Conservation (phyloP, 495 filamentous ascomycete genomes). For the Talaromyces liani region DNA sequence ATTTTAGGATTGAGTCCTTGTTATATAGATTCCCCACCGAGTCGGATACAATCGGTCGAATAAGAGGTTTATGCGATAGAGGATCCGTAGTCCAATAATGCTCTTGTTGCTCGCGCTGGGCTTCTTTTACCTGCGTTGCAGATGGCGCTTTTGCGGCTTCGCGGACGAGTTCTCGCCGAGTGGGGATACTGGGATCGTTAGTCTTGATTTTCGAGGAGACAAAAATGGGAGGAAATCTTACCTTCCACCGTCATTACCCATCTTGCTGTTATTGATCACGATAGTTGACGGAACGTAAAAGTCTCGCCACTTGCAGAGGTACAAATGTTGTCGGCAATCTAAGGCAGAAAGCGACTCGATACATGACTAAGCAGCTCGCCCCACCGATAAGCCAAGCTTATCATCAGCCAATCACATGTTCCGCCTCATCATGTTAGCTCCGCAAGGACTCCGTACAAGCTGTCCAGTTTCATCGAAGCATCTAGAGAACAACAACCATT, state of each 20-base stretch:
- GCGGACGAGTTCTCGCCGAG: conserved; percentile 89
- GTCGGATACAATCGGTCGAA: conserved; percentile 75
- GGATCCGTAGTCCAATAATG: conserved; percentile 85
- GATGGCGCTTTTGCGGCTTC: conserved; percentile 73
- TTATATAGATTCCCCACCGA: conserved; percentile 83
- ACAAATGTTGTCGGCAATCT: not conserved
- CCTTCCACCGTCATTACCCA: conserved; percentile 95
- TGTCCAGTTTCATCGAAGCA: conserved; percentile 14
- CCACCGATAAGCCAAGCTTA: conserved; percentile 6
- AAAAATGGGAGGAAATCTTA: conserved; percentile 16
- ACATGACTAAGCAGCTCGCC: conserved; percentile 4
- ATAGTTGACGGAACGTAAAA: not conserved
- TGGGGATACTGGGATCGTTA: conserved; percentile 64
- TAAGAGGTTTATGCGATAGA: conserved; percentile 67
- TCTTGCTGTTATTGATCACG: conserved; percentile 22
- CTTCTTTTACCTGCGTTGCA: conserved; percentile 84
- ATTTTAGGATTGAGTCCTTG: conserved; percentile 82
- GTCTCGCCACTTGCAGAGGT: not conserved
- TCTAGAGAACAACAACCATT: conserved; percentile 14
- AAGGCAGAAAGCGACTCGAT: not conserved
- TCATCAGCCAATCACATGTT: not conserved
- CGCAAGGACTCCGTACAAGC: conserved; percentile 4
- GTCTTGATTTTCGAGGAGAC: not conserved
- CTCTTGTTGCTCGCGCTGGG: conserved; percentile 70
- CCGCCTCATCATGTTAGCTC: not conserved